These are phyloP conservation scores for Talaromyces sp. DNA, from an alignment of 2,329 filamentous ascomycete genomes.

Conservation along the genomic window DNA sequence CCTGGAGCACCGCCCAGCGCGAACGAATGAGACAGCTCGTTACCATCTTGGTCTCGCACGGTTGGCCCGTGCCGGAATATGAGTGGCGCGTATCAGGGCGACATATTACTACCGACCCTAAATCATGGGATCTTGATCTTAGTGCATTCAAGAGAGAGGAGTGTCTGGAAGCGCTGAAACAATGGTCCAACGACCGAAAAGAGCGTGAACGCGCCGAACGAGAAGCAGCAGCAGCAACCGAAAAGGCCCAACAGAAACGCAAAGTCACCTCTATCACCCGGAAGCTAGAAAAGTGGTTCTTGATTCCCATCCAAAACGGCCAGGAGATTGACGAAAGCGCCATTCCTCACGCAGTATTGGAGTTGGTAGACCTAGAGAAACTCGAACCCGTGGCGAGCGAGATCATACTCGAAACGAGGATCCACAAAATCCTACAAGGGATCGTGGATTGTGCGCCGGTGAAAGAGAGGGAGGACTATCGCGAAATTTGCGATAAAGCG, in stretches of 20 bases:
- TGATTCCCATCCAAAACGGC: background rate
- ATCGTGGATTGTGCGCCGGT: background rate
- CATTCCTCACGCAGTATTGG: background rate
- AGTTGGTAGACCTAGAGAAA: background rate
- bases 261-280: background rate
- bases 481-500: background rate
- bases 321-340: background rate
- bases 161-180: background rate
- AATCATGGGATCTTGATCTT: conserved; percentile 3
- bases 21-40: conserved; percentile 5
- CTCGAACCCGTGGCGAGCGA: background rate
- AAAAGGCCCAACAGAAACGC: background rate
- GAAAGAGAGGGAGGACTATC: background rate
- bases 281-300: background rate
- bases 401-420: background rate
- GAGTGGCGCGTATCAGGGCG: conserved; percentile 8
- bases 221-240: background rate
- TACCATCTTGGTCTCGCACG: conserved; percentile 7
- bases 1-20: background rate
- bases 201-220: background rate
- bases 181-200: background rate
- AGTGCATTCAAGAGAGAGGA: conserved; percentile 4
- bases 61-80: conserved; percentile 10
- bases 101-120: background rate
- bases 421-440: background rate